These are phyloP conservation scores for Metschnikowia shivogae DNA, from an alignment of 805 yeast genomes.

Conservation along the genomic window DNA sequence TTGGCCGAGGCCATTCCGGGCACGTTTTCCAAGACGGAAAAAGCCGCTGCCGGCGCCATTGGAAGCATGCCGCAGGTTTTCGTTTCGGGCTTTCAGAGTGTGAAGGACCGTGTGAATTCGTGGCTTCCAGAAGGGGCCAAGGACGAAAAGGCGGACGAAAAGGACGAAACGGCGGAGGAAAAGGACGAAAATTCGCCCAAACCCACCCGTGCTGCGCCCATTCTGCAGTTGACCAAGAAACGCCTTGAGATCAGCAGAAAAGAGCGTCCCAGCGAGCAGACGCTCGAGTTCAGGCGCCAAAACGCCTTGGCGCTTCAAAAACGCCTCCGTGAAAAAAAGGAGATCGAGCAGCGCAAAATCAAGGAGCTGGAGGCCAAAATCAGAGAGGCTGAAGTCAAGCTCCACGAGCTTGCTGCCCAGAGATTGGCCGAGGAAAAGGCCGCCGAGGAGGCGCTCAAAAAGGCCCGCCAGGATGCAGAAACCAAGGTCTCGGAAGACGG, in stretches of 20 bases:
- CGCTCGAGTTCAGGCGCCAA: background rate
- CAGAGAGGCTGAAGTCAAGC: too few relatives aligned
- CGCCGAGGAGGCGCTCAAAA: too few relatives aligned
- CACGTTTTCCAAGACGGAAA: background rate
- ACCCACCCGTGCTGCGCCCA: background rate
- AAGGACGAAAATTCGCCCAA: background rate
- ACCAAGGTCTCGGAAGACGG: too few relatives aligned
- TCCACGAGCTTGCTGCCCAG: too few relatives aligned
- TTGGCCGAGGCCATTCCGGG: background rate
- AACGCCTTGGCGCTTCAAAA: background rate
- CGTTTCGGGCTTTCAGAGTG: too few relatives aligned
- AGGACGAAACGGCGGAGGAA: too few relatives aligned
- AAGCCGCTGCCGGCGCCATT: background rate
- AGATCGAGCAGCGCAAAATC: background rate
- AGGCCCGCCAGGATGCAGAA: too few relatives aligned
- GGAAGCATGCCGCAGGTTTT: background rate
- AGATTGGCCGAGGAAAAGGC: background rate
- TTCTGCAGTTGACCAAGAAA: conserved; percentile 2
- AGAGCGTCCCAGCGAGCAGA: background rate
- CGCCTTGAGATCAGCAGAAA: background rate
- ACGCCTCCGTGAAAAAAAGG: background rate
- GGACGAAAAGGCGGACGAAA: background rate
- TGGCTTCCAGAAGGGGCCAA: background rate
- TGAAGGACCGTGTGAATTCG: background rate
- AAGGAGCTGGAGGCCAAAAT: background rate